Evolutionary conservation across 225 moss, liverwort and hornwort genomes (phyloP).

Genomic region (Lunularia cruciata): DNA sequence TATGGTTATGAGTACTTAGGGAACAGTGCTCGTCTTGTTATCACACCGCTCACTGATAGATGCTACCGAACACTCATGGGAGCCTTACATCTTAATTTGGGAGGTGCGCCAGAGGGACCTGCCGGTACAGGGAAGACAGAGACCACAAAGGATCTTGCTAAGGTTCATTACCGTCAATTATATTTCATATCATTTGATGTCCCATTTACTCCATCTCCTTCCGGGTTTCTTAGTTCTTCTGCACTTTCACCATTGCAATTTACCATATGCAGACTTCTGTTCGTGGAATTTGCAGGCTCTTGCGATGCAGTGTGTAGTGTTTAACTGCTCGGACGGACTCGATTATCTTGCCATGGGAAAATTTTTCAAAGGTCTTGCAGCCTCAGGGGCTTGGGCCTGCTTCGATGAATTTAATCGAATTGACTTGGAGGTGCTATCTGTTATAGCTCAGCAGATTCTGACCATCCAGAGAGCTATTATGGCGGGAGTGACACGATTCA

Average conservation of each 20-base stretch:
- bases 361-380: conserved; percentile 76
- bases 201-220: no score
- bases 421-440: conserved; percentile 68
- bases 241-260: no score
- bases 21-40: conserved; percentile 69
- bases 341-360: conserved; percentile 87
- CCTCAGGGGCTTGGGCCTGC: conserved; percentile 78
- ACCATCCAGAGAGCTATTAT: conserved; percentile 77
- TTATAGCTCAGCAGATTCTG: conserved; percentile 83
- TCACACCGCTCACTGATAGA: conserved; percentile 77
- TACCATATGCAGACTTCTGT: no score
- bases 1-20: conserved; percentile 83
- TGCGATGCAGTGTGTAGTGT: conserved; percentile 89
- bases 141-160: conserved; percentile 87
- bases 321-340: conserved; percentile 80
- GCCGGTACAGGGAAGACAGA: conserved; percentile 89
- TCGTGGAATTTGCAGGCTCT: conserved; percentile 59
- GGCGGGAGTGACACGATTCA: conserved; percentile 61
- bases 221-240: no score
- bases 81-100: conserved; percentile 76
- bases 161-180: no score
- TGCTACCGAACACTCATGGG: conserved; percentile 86
- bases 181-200: no score
- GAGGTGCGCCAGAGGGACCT: conserved; percentile 85
- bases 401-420: conserved; percentile 86